Base-by-base conservation (phyloP, 2,329 filamentous ascomycete species). In the Graphiopsis chlorocephala region DNA sequence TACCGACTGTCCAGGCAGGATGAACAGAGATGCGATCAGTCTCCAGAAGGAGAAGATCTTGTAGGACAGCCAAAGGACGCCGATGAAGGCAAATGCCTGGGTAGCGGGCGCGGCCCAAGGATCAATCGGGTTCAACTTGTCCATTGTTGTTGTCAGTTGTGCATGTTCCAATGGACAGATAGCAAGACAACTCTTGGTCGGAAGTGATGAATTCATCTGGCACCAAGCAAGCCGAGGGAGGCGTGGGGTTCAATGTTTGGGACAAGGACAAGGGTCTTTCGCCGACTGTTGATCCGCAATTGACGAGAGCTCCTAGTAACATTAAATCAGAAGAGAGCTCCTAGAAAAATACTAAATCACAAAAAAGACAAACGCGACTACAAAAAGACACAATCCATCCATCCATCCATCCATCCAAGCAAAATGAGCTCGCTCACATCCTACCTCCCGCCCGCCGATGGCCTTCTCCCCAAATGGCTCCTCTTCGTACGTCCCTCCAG, bases 381-480 rank as follows among this genome's bases (percentile, higher is more conserved):
- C n/a, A n/a, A n/a, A 45, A n/a, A 15, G 4, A 33, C 15, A 17
- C 33, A 17, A 17, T 11, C 23, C n/a, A 31, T n/a, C 10, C 50
- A 8, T n/a, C 5, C 3, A 12, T 5, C 15, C 20, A 28, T 17
- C 15, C 3, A 12, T 5, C 15, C 20, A 28, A 15, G 15, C 33
- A 55, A 25, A 20, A 62, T 62, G 60, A 50, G 53, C 29, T 65
- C 65, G 10, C 48, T 81, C 12, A 63, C 72, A 15, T 76, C 76
- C 63, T 79, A 78, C 69, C 75, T 83, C n/a, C 81, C 81, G 1
- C 76, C 74, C 2, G 69, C 72, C 50, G 77, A 79, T 56, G 86
- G 87, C 42, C 74, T 85, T 8, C 79, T 89, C 31, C 87, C 87
- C 52, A 85, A 86, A 77, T 89, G 86, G 86, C 84, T 90, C 11